phyloP scores from a whole-genome alignment of 2,329 filamentous ascomycete species.

The Neonectria magnoliae region DNA sequence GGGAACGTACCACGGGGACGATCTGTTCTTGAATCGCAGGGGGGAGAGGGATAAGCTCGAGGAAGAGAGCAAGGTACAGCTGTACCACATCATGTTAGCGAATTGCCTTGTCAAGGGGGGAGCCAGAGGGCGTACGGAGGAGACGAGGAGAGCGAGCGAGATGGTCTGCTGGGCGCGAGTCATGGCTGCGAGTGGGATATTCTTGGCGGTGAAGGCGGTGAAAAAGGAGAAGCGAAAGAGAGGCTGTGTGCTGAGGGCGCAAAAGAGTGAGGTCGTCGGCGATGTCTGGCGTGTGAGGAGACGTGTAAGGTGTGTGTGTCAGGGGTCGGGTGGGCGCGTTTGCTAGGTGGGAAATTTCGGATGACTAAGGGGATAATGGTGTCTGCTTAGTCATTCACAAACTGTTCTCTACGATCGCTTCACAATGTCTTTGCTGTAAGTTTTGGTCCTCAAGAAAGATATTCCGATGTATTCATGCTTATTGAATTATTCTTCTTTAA shows the following conservation, averaged over 20 bases:
- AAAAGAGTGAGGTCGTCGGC: background rate
- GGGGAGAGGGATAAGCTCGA: constrained; percentile 85
- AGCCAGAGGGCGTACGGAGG: constrained; percentile 71
- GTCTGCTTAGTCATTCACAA: constrained; percentile 9
- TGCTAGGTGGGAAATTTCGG: constrained; percentile 17
- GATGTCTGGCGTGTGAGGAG: constrained; percentile 38
- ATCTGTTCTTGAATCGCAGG: constrained; percentile 82
- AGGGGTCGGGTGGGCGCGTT: constrained; percentile 35
- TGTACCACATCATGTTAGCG: constrained; percentile 58
- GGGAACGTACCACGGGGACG: constrained; percentile 81
- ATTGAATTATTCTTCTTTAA: too few species aligned
- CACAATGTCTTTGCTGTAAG: too few species aligned
- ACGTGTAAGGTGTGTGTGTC: constrained; percentile 40
- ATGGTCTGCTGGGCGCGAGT: constrained; percentile 94
- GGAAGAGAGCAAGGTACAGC: constrained; percentile 89
- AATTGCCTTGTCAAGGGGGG: background rate
- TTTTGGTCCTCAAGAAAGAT: too few species aligned
- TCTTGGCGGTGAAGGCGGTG: background rate
- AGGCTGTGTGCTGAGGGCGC: background rate
- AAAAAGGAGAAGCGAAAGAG: constrained; percentile 14
- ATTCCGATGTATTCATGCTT: too few species aligned
- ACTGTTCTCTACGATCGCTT: too few species aligned
- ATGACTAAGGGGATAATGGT: constrained; percentile 28
- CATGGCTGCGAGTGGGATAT: constrained; percentile 66
- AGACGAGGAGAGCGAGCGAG: constrained; percentile 85